phyloP scores from a whole-genome alignment of 345 rosid species.

The Ricinus communis region DNA sequence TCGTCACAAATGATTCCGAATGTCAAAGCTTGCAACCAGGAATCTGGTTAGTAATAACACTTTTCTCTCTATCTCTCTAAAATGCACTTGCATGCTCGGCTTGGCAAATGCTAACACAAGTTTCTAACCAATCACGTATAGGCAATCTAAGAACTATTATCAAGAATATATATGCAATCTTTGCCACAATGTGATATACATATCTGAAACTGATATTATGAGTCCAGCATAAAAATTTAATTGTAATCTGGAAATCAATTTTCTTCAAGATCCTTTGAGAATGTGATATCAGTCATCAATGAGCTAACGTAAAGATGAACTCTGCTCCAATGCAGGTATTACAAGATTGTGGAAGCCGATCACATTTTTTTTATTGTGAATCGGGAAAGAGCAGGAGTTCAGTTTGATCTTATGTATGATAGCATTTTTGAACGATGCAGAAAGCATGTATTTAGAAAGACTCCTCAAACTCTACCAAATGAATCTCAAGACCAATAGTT shows the following conservation, averaged over 20 bases:
- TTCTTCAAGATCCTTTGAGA: not conserved
- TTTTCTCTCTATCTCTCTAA: not conserved
- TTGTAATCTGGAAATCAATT: not conserved
- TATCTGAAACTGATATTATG: too few relatives aligned
- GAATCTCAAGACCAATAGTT: slow-evolving; percentile 20
- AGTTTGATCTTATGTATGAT: slow-evolving; percentile 87
- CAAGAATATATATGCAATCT: too few relatives aligned
- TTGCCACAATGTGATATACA: too few relatives aligned
- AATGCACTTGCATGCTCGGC: not conserved
- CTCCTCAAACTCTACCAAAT: slow-evolving; percentile 51
- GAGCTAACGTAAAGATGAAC: slow-evolving; percentile 16
- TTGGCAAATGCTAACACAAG: not conserved
- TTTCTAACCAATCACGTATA: not conserved
- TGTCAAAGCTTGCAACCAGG: slow-evolving; percentile 75
- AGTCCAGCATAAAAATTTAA: too few relatives aligned
- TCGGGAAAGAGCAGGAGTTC: slow-evolving; percentile 89
- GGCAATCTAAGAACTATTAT: not conserved
- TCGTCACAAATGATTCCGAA: slow-evolving; percentile 52
- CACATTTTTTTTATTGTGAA: slow-evolving; percentile 76
- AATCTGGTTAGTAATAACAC: slow-evolving; percentile 63
- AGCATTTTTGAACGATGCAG: slow-evolving; percentile 90
- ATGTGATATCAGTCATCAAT: not conserved
- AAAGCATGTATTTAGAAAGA: slow-evolving; percentile 71
- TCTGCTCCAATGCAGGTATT: slow-evolving; percentile 57
- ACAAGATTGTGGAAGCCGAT: slow-evolving; percentile 88